These are phyloP conservation scores for Rubus parviflorus DNA, from an alignment of 306 rosid species.

Conservation along the genomic window DNA sequence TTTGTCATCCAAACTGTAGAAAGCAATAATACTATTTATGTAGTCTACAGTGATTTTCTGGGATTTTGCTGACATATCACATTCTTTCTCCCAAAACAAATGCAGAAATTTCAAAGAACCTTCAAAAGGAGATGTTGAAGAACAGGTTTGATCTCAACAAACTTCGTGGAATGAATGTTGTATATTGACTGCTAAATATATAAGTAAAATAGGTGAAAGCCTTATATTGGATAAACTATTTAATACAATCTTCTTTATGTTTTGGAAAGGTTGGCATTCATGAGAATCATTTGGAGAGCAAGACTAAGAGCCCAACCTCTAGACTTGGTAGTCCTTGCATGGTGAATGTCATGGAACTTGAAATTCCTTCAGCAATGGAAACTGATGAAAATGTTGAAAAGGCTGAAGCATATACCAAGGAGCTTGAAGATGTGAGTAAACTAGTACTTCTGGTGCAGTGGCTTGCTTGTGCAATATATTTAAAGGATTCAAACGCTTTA, in stretches of 20 bases:
- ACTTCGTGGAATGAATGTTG: slow-evolving; percentile 5
- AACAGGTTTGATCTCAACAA: slow-evolving; percentile 46
- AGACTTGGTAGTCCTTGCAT: slow-evolving; percentile 40
- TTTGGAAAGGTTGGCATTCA: slow-evolving; percentile 23
- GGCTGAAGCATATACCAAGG: slow-evolving; percentile 76
- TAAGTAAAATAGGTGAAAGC: slow-evolving; percentile 17
- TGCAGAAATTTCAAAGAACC: slow-evolving; percentile 57
- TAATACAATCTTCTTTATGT: slow-evolving; percentile 6
- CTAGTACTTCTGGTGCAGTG: slow-evolving; percentile 9
- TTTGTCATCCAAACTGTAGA: not conserved
- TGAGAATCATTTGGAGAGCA: slow-evolving; percentile 42
- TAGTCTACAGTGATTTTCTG: not conserved
- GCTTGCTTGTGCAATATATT: not conserved
- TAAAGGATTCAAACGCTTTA: not conserved
- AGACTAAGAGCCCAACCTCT: slow-evolving; percentile 32
- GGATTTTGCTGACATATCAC: slow-evolving; percentile 19
- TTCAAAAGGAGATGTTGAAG: slow-evolving; percentile 43
- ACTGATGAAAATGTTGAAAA: slow-evolving; percentile 72
- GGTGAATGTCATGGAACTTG: slow-evolving; percentile 50
- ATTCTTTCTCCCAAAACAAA: slow-evolving; percentile 27
- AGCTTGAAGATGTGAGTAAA: slow-evolving; percentile 84
- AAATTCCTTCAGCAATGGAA: slow-evolving; percentile 47
- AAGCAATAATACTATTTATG: not conserved
- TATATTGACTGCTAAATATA: slow-evolving; percentile 20
- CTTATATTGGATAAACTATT: slow-evolving; percentile 11